phyloP scores from a whole-genome alignment of 768 basidiomycete genomes.

The Psilocybe cyanescens region DNA sequence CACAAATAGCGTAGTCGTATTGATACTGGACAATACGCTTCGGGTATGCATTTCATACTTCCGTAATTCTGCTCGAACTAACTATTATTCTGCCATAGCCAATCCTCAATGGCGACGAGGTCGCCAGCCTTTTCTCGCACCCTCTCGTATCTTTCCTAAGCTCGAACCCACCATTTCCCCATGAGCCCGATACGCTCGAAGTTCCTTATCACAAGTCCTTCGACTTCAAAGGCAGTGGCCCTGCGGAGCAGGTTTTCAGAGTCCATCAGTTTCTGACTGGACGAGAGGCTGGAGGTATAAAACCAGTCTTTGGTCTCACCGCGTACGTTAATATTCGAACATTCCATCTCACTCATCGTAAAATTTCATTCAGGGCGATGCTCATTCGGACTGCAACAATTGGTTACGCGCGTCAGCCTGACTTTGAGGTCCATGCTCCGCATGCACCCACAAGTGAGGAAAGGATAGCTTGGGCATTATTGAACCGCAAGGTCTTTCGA shows the following conservation, averaged over 20 bases:
- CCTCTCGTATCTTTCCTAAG: slow-evolving; percentile 77
- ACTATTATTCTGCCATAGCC: slow-evolving; percentile 50
- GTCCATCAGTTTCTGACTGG: slow-evolving; percentile 87
- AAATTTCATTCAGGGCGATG: slow-evolving; percentile 36
- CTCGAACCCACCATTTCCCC: slow-evolving; percentile 58
- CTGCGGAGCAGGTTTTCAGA: slow-evolving; percentile 45
- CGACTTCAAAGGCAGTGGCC: slow-evolving; percentile 54
- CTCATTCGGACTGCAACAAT: slow-evolving; percentile 48
- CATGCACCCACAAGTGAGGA: slow-evolving; percentile 36
- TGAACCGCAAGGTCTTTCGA: slow-evolving; percentile 37
- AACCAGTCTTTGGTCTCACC: slow-evolving; percentile 88
- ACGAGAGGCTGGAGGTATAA: slow-evolving; percentile 77
- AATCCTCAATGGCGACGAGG: slow-evolving; percentile 79
- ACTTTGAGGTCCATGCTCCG: slow-evolving; percentile 45
- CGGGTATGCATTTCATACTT: slow-evolving; percentile 45
- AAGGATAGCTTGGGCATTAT: slow-evolving; percentile 48
- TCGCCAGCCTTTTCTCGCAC: slow-evolving; percentile 83
- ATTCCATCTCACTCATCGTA: neutral
- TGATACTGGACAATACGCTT: slow-evolving; percentile 79
- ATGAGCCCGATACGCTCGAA: slow-evolving; percentile 56
- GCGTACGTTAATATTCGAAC: slow-evolving; percentile 55
- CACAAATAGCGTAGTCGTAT: slow-evolving; percentile 71
- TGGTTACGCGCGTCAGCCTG: slow-evolving; percentile 46
- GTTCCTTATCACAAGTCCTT: slow-evolving; percentile 66
- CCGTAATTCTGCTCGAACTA: neutral